Conservation (phyloP, 768 basidiomycete species). For the Termitomyces sp. region DNA sequence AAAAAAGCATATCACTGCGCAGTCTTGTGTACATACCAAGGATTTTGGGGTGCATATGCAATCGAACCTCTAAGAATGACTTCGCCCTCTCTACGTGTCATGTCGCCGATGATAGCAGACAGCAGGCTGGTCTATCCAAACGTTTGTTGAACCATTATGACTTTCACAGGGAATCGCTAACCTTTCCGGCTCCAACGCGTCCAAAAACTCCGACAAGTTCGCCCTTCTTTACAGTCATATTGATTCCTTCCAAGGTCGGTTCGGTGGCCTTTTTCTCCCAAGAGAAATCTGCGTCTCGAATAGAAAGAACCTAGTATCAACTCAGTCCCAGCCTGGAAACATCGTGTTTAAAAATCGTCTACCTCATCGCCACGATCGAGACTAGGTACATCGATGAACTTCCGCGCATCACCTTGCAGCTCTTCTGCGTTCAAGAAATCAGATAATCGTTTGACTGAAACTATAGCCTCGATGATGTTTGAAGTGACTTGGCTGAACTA, state of each 20-base stretch:
- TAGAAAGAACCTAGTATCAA: conserved; percentile 47
- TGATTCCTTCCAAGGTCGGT: conserved; percentile 74
- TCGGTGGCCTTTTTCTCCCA: conserved; percentile 58
- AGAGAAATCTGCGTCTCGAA: conserved; percentile 73
- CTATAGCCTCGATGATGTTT: conserved; percentile 80
- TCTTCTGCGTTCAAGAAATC: conserved; percentile 75
- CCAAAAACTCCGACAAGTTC: conserved; percentile 84
- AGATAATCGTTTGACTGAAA: conserved; percentile 75
- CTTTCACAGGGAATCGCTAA: conserved; percentile 13
- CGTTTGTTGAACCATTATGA: not conserved
- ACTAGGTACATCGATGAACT: conserved; percentile 34
- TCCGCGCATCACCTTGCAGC: conserved; percentile 74
- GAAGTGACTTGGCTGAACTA: conserved; percentile 70
- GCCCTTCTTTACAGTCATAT: conserved; percentile 71
- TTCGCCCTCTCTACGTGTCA: conserved; percentile 70
- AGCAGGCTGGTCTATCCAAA: conserved; percentile 57
- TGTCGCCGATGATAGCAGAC: conserved; percentile 83
- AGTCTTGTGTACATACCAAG: conserved; percentile 49
- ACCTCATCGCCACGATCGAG: conserved; percentile 60
- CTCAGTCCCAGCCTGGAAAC: not conserved
- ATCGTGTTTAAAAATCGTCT: not conserved
- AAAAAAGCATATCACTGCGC: not conserved
- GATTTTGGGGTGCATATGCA: conserved; percentile 83
- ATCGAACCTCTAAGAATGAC: conserved; percentile 64
- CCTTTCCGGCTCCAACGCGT: conserved; percentile 90